Conservation (phyloP, 2,329 filamentous ascomycete species). For the Colletotrichum chlorophyti region DNA sequence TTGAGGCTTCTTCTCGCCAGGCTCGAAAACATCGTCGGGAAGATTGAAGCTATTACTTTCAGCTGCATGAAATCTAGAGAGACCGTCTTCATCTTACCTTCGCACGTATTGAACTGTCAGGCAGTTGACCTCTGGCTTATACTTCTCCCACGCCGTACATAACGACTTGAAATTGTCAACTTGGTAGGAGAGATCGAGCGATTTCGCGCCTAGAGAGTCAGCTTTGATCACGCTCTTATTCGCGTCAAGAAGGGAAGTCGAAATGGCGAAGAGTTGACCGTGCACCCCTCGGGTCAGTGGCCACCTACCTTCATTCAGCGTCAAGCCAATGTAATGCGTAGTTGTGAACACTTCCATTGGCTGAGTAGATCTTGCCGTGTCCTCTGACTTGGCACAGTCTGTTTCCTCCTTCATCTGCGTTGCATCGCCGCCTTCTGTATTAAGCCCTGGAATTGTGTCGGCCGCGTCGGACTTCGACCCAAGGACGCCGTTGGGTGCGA, state of each 20-base stretch:
- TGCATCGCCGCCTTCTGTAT: constrained; percentile 25
- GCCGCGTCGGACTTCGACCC: background rate
- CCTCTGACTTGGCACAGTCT: background rate
- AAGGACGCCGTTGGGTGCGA: constrained; percentile 36
- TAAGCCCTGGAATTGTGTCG: constrained; percentile 27
- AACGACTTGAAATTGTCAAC: constrained; percentile 87
- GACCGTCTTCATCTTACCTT: constrained; percentile 64
- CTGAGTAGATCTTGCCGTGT: background rate
- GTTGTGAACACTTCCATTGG: constrained; percentile 75
- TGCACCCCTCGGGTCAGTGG: background rate
- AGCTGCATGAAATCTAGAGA: background rate
- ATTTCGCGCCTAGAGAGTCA: constrained; percentile 65
- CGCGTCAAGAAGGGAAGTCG: background rate
- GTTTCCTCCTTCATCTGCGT: constrained; percentile 8
- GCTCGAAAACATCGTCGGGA: constrained; percentile 86
- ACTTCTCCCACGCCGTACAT: constrained; percentile 78
- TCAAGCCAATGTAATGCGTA: constrained; percentile 92
- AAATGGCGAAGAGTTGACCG: constrained; percentile 24
- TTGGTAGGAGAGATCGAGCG: constrained; percentile 79
- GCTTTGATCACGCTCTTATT: constrained; percentile 22
- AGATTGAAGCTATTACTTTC: constrained; percentile 72
- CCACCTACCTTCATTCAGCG: constrained; percentile 74
- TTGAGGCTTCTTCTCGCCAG: constrained; percentile 77
- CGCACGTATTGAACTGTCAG: constrained; percentile 84
- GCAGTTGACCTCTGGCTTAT: constrained; percentile 76